Evolutionary conservation across 129 eudicot species (phyloP).

Genomic region (Chrysanthemum seticuspe): DNA sequence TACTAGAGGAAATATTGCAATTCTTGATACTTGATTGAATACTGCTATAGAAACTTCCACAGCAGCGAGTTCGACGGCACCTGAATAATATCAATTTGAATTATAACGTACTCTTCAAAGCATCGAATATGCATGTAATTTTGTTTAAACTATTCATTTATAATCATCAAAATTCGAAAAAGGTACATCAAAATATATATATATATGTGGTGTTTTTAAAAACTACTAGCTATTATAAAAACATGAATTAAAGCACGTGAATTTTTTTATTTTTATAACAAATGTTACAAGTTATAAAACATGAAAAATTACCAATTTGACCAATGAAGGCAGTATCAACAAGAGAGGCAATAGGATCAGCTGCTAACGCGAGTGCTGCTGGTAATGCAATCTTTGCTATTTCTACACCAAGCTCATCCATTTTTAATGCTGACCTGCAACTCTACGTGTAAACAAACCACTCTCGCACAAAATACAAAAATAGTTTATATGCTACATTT

Average conservation of each 20-base stretch:
- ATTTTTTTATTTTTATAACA: too few species aligned
- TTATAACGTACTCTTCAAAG: background rate
- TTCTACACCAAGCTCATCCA: slow-evolving; percentile 75
- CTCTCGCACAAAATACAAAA: background rate
- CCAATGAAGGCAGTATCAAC: slow-evolving; percentile 89
- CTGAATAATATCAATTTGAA: slow-evolving; percentile 27
- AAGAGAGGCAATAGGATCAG: slow-evolving; percentile 89
- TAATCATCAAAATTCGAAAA: too few species aligned
- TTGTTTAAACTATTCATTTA: too few species aligned
- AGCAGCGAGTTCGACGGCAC: slow-evolving; percentile 81
- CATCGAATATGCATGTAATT: background rate
- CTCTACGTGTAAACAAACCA: background rate
- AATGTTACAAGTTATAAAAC: background rate
- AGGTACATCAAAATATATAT: too few species aligned
- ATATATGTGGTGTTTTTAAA: too few species aligned
- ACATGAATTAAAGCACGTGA: too few species aligned
- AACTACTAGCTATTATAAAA: too few species aligned
- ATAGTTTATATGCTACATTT: background rate
- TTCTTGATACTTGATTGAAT: slow-evolving; percentile 74
- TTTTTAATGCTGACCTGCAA: slow-evolving; percentile 48
- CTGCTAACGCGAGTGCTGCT: slow-evolving; percentile 84
- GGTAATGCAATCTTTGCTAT: slow-evolving; percentile 74
- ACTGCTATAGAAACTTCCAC: slow-evolving; percentile 87
- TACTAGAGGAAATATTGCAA: slow-evolving; percentile 80
- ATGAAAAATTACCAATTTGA: slow-evolving; percentile 53